Percentiles rank a stretch among this genome's conserved stretches.
These are phyloP conservation scores for Amauroascus verrucosus DNA, from an alignment of 2,329 filamentous ascomycete species.

Conservation along the genomic window DNA sequence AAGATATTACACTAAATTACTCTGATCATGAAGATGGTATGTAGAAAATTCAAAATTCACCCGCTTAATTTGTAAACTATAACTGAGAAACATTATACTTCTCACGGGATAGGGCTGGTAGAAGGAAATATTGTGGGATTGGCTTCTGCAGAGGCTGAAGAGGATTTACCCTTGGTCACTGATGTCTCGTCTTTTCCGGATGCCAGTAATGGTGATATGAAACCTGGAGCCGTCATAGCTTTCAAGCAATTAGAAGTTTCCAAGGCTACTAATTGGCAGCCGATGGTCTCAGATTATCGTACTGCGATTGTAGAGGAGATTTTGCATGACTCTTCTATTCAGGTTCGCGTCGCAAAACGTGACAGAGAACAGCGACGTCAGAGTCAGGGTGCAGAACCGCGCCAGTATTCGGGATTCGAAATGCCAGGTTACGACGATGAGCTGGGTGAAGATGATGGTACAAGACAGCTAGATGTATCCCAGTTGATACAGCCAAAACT, in stretches of 20 bases:
- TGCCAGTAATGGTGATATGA: slow-evolving; percentile 26
- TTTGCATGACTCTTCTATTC: slow-evolving; percentile 45
- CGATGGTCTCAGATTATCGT: slow-evolving; percentile 43
- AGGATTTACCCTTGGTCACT: slow-evolving; percentile 41
- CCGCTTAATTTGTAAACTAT: not conserved
- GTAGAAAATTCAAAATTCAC: not conserved
- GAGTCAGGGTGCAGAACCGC: slow-evolving; percentile 55
- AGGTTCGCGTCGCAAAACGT: slow-evolving; percentile 57
- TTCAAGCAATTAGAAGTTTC: slow-evolving; percentile 41
- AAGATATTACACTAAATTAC: slow-evolving; percentile 10
- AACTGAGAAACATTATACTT: not conserved
- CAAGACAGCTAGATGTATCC: slow-evolving; percentile 48
- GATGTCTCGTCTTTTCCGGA: slow-evolving; percentile 55
- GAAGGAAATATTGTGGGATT: not conserved
- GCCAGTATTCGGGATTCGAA: slow-evolving; percentile 70
- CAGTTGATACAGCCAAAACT: slow-evolving; percentile 61
- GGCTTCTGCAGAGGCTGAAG: slow-evolving; percentile 25
- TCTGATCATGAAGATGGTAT: slow-evolving; percentile 3
- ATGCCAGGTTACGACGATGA: slow-evolving; percentile 54
- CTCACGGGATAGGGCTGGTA: not conserved
- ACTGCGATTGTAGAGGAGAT: slow-evolving; percentile 57
- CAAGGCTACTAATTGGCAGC: slow-evolving; percentile 39
- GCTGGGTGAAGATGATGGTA: slow-evolving; percentile 48
- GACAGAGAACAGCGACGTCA: slow-evolving; percentile 47
- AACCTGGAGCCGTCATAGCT: slow-evolving; percentile 34